Evolutionary conservation across 176 grass and related monocot species (phyloP).

Genomic region (Carex cristatella): DNA sequence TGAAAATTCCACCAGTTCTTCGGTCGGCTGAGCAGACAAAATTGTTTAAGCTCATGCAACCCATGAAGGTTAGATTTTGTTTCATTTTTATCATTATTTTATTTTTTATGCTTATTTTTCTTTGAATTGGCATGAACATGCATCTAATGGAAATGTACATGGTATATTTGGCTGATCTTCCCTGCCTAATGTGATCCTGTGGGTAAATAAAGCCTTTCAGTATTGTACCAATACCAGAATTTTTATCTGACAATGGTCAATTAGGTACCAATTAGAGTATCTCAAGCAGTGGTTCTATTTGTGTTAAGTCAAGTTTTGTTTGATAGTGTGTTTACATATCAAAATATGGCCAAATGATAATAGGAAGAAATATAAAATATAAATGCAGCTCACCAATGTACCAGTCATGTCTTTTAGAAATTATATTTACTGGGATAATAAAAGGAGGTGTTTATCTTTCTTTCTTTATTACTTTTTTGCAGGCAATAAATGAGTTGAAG

Average conservation of each 20-base stretch:
- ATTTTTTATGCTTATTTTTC: neutral
- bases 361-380: neutral
- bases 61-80: slow-evolving; percentile 49
- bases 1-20: slow-evolving; percentile 88
- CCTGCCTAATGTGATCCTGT: neutral
- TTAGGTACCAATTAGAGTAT: neutral
- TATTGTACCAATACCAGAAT: neutral
- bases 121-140: neutral
- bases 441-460: neutral
- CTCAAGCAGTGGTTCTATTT: neutral
- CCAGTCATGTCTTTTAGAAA: neutral
- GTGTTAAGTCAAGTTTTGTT: neutral
- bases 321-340: neutral
- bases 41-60: slow-evolving; percentile 83
- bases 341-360: neutral
- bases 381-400: slow-evolving; percentile 18
- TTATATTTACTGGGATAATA: neutral
- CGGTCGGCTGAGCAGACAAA: slow-evolving; percentile 41
- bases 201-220: neutral
- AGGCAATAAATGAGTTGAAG: slow-evolving; percentile 45
- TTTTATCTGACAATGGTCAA: neutral
- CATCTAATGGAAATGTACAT: neutral
- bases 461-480: neutral
- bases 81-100: neutral
- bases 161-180: neutral